Conservation (phyloP, 768 basidiomycete species). For the Mycena maculata region DNA sequence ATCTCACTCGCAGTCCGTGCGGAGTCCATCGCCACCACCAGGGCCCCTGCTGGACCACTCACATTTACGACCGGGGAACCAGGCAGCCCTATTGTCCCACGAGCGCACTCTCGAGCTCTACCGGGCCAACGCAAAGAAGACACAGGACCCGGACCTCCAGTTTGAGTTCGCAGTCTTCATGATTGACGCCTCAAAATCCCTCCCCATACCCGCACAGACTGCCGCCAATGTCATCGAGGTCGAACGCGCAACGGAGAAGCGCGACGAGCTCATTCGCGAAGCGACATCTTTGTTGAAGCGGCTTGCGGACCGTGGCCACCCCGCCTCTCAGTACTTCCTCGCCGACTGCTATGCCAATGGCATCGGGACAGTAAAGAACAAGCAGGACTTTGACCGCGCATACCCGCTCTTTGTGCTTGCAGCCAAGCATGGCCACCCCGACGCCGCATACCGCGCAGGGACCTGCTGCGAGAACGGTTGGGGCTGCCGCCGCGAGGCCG, state of each 20-base stretch:
- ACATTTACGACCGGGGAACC: constrained; percentile 91
- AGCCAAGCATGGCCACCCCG: constrained; percentile 96
- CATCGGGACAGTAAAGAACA: constrained; percentile 90
- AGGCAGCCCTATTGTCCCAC: constrained; percentile 93
- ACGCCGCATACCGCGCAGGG: constrained; percentile 94
- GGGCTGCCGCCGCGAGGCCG: constrained; percentile 94
- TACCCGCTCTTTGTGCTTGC: constrained; percentile 96
- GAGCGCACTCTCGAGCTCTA: constrained; percentile 97
- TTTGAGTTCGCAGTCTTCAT: constrained; percentile 99
- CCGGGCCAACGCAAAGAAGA: constrained; percentile 97
- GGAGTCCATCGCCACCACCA: constrained; percentile 74
- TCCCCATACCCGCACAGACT: constrained; percentile 78
- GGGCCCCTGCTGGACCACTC: constrained; percentile 89
- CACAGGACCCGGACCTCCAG: constrained; percentile 96
- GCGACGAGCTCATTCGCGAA: constrained; percentile 90
- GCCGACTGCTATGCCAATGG: constrained; percentile 99
- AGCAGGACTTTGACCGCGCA: constrained; percentile 97
- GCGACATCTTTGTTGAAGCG: constrained; percentile 89
- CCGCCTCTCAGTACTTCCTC: constrained; percentile 95
- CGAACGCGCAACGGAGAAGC: constrained; percentile 82
- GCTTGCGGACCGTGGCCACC: constrained; percentile 93
- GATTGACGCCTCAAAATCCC: constrained; percentile 95
- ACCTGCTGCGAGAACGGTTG: constrained; percentile 99
- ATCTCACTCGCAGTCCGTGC: constrained; percentile 65
- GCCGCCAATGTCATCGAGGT: constrained; percentile 83